Base-by-base conservation (phyloP, 176 grass and related monocot genomes). In the Oropetium thomaeum region DNA sequence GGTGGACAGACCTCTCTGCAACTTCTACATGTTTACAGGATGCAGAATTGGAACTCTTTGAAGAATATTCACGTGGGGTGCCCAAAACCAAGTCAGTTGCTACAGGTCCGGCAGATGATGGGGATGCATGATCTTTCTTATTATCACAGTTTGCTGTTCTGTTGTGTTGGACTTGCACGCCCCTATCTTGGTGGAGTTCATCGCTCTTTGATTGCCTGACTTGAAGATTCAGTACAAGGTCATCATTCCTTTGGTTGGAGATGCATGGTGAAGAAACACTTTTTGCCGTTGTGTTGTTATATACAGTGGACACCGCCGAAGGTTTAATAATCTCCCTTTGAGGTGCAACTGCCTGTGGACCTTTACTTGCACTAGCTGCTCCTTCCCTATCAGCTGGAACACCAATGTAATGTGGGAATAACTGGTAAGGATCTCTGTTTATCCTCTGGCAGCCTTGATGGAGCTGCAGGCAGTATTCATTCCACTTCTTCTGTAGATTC, bases 41-140 rank as follows among this genome's bases (percentile, higher is more conserved):
- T 14, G 81, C 5, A 45, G 15, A 41, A 53, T 65, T 73, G 38
- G 82, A 77, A 69, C 80, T 70, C 69, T 95, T 83, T 32, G 57
- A 76, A 63, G 60, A 79, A 76, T 75, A 83, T 20, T 75, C 89
- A 32, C 70, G 72, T 27, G 84, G 89, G 34, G 82, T 99, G 30
- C 87, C 83, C 71, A 99, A 81, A 26, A 89, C 96, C 66, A 99
- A 92, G 82, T 99, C 92, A 40, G 92, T 99, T 25, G 70, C 77
- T 19, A 99, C 92, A 47, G 82, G 74, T 66, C 72, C 80, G 70
- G 71, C 73, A 31, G 89, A 84, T 53, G 62, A 94, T 45, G 84
- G 89, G 37, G 87, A 95, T 7, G 33, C 66, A 72, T 74, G 68
- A 44, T 76, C 79, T 54, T 89, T 75, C 30, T 3, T 22, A 64